Percentiles rank a stretch among this genome's conserved stretches.
These are phyloP conservation scores for Acanthamoeba castellanii DNA, from an alignment of 208 protist genomes.

Conservation along the genomic window DNA sequence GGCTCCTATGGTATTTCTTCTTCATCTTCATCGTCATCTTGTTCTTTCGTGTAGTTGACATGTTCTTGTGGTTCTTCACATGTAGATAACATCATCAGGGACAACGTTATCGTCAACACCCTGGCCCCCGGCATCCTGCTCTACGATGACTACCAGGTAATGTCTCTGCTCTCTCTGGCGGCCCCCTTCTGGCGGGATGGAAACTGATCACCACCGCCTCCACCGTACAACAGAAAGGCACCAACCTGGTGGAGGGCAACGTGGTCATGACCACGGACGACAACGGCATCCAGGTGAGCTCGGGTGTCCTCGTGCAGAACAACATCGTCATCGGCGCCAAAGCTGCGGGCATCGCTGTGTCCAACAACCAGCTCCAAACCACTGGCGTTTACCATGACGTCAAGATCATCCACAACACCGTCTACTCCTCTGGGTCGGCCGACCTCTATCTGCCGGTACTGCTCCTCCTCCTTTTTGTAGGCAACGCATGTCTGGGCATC, in stretches of 20 bases:
- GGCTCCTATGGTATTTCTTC: not conserved
- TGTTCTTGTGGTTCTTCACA: too few relatives aligned
- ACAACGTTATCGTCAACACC: not conserved
- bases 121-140: not conserved
- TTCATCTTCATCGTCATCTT: not conserved
- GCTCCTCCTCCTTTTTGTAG: too few relatives aligned
- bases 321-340: not conserved
- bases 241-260: slow-evolving; percentile 15
- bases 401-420: slow-evolving; percentile 22
- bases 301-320: not conserved
- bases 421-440: not conserved
- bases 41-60: not conserved
- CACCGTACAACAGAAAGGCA: not conserved
- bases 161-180: not conserved
- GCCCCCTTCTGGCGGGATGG: too few relatives aligned
- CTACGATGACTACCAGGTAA: not conserved
- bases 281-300: slow-evolving; percentile 3
- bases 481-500: too few relatives aligned
- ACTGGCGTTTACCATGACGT: not conserved
- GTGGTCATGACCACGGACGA: not conserved
- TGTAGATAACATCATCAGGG: not conserved
- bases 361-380: not conserved
- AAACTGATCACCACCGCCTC: too few relatives aligned
- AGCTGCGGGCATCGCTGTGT: not conserved
- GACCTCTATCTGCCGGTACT: not conserved